Percentiles rank a stretch among this genome's conserved stretches.
These are phyloP conservation scores for Saccharomyces hybrid DNA, from an alignment of 1,139 yeast species.

Conservation along the genomic window DNA sequence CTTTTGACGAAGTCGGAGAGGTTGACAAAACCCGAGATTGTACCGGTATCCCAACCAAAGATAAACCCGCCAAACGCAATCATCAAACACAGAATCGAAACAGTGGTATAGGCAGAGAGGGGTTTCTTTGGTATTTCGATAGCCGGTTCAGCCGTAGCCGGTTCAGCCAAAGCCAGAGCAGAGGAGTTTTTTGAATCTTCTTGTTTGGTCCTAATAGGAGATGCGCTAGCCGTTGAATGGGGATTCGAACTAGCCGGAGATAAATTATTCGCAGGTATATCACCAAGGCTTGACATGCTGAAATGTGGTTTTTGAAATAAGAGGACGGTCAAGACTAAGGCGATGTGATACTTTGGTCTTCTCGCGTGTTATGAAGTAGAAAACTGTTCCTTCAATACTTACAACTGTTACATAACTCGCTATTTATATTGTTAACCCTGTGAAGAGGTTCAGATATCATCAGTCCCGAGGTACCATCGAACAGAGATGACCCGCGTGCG, in stretches of 20 bases:
- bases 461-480: neutral
- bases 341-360: neutral
- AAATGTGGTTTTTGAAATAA: neutral
- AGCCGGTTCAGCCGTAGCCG: too few relatives aligned
- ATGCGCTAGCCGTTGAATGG: neutral
- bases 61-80: constrained; percentile 62
- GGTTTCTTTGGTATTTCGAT: constrained; percentile 35
- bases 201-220: neutral
- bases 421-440: neutral
- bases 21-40: constrained; percentile 66
- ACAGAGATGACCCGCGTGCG: too few relatives aligned
- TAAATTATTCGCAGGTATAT: neutral
- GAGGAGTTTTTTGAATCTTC: neutral
- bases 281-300: neutral
- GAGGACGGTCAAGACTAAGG: neutral
- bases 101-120: constrained; percentile 34
- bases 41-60: constrained; percentile 71
- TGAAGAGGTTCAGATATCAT: neutral
- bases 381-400: neutral
- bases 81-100: constrained; percentile 35
- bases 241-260: neutral
- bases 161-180: neutral
- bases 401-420: neutral
- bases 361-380: neutral
- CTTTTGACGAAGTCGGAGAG: constrained; percentile 51